Percentiles rank a stretch among this genome's conserved stretches.
phyloP scores from a whole-genome alignment of 2,329 filamentous ascomycete species.

The Blastomyces parvus region DNA sequence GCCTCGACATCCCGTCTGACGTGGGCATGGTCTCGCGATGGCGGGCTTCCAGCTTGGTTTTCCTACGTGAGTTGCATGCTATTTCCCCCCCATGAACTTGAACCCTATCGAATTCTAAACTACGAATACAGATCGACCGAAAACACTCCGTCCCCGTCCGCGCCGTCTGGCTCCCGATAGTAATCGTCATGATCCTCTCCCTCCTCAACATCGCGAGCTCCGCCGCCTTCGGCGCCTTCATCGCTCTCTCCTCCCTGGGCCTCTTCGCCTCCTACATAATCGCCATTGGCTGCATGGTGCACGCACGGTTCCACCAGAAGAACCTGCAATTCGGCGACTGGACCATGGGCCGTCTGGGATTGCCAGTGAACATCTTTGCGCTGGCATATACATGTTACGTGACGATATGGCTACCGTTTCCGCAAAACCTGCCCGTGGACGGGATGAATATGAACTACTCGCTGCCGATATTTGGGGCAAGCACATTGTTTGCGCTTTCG shows the following conservation, averaged over 20 bases:
- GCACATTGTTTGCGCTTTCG: constrained; percentile 13
- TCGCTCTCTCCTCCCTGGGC: constrained; percentile 30
- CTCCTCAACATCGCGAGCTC: constrained; percentile 34
- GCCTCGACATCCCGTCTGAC: constrained; percentile 42
- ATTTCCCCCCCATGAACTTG: neutral
- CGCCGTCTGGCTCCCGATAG: constrained; percentile 27
- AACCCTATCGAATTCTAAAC: constrained; percentile 12
- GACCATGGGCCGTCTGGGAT: constrained; percentile 24
- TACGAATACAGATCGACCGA: constrained; percentile 22
- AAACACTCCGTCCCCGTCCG: constrained; percentile 30
- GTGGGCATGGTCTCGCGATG: constrained; percentile 44
- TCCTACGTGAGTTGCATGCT: constrained; percentile 18
- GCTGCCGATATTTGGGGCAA: constrained; percentile 25
- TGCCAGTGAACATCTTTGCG: constrained; percentile 29
- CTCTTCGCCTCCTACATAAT: constrained; percentile 35
- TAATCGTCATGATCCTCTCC: constrained; percentile 27
- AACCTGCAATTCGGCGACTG: constrained; percentile 24
- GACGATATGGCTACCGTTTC: constrained; percentile 29
- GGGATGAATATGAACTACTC: constrained; percentile 34
- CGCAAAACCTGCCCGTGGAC: constrained; percentile 26
- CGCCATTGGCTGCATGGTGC: constrained; percentile 29
- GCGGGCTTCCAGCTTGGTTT: constrained; percentile 36
- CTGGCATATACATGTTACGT: constrained; percentile 27
- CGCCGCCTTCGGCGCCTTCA: constrained; percentile 33
- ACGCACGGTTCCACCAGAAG: constrained; percentile 23